phyloP scores from a whole-genome alignment of 2,329 filamentous ascomycete species.

The Colletotrichum liaoningense region DNA sequence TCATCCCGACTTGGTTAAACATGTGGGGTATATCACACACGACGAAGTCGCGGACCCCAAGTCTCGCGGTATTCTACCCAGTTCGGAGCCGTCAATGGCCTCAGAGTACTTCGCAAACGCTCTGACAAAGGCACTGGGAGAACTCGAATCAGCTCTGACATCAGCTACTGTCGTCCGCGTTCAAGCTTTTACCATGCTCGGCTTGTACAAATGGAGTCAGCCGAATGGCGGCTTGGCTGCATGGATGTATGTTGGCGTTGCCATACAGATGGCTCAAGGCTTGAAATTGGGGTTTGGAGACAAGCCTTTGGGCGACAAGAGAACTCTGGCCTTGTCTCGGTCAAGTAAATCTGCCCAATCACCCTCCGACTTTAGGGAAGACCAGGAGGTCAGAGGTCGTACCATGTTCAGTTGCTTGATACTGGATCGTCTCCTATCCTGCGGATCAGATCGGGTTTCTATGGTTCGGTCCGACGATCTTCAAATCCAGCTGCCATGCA shows the following conservation, averaged over 20 bases:
- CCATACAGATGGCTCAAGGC: constrained; percentile 72
- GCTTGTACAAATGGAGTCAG: constrained; percentile 78
- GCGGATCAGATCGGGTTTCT: constrained; percentile 69
- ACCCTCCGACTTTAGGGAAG: constrained; percentile 42
- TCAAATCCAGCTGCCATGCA: constrained; percentile 75
- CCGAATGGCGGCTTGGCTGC: constrained; percentile 67
- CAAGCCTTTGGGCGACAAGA: constrained; percentile 42
- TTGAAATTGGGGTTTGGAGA: constrained; percentile 71
- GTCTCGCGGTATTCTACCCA: constrained; percentile 46
- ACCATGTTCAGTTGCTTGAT: constrained; percentile 83
- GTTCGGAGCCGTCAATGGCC: constrained; percentile 63
- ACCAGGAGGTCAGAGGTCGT: constrained; percentile 70
- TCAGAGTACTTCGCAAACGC: constrained; percentile 74
- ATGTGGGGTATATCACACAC: constrained; percentile 55
- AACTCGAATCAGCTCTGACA: constrained; percentile 58
- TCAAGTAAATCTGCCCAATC: constrained; percentile 28
- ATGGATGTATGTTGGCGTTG: constrained; percentile 75
- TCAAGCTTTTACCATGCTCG: constrained; percentile 77
- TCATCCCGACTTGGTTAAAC: constrained; percentile 69
- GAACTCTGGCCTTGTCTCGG: not conserved
- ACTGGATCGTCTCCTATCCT: constrained; percentile 76
- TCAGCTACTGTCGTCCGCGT: constrained; percentile 70
- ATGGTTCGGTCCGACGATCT: constrained; percentile 71
- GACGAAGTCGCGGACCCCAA: constrained; percentile 45
- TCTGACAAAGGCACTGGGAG: constrained; percentile 63